Evolutionary conservation across 129 eudicot genomes (phyloP).

Genomic region (Gnaphalium uliginosum): DNA sequence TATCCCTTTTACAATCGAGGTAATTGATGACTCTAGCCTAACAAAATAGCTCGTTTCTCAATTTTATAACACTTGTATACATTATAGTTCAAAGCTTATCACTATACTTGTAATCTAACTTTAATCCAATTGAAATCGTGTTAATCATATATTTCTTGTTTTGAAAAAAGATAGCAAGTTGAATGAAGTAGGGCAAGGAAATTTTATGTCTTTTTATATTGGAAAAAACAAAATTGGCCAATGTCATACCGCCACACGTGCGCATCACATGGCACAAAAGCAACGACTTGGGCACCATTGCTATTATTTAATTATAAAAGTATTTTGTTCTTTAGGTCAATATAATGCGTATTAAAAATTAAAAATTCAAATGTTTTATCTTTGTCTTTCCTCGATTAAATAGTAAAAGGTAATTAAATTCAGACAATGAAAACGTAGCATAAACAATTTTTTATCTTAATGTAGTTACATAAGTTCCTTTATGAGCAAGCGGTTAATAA

Average conservation of each 20-base stretch:
- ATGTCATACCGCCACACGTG: constrained; percentile 18
- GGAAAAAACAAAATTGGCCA: constrained; percentile 14
- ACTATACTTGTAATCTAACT: not conserved
- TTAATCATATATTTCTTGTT: constrained; percentile 11
- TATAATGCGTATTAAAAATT: no score
- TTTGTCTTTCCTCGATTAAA: no score
- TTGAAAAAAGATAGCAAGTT: not conserved
- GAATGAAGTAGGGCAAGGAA: not conserved
- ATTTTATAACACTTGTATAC: not conserved
- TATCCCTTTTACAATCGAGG: no score
- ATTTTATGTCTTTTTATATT: not conserved
- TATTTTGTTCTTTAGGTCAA: no score
- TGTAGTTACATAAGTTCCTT: no score
- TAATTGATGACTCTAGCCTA: no score
- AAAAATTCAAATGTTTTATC: no score
- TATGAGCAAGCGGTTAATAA: no score
- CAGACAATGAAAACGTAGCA: no score
- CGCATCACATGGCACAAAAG: constrained; percentile 20
- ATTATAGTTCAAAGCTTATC: constrained; percentile 2
- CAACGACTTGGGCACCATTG: not conserved
- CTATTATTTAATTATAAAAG: no score
- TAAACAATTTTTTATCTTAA: no score
- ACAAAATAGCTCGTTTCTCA: not conserved
- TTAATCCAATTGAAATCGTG: constrained; percentile 2
- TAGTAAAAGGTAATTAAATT: no score